phyloP scores from a whole-genome alignment of 2,329 filamentous ascomycete genomes.

The Alternaria viburni region DNA sequence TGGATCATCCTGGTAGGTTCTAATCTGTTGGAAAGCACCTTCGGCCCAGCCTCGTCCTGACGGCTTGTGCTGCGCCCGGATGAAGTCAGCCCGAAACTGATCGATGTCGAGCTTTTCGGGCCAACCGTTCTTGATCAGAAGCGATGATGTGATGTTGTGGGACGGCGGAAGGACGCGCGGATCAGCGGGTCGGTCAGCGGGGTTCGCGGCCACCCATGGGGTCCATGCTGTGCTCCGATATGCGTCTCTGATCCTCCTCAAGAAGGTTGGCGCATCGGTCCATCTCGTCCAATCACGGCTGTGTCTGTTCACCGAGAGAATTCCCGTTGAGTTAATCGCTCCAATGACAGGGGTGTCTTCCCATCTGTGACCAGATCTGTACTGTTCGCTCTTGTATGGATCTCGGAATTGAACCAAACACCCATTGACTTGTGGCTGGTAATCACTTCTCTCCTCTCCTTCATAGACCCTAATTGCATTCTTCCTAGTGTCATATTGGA shows the following conservation, averaged over 20 bases:
- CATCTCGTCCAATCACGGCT: neutral
- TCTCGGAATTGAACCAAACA: neutral
- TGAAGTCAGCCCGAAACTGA: constrained; percentile 20
- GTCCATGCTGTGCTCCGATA: constrained; percentile 11
- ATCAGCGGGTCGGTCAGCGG: neutral
- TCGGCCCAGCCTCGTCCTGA: constrained; percentile 6
- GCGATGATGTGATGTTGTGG: neutral
- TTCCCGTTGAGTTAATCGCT: neutral
- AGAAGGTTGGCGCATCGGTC: constrained; percentile 13
- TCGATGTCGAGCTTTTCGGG: constrained; percentile 5
- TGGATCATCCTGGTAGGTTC: neutral
- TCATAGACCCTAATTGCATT: constrained; percentile 18
- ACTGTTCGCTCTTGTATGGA: neutral
- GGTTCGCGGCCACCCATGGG: constrained; percentile 22
- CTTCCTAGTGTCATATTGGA: constrained; percentile 18
- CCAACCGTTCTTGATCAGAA: constrained; percentile 18
- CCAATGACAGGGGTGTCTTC: neutral
- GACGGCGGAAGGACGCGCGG: constrained; percentile 5
- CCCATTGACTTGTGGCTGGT: neutral
- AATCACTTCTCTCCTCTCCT: constrained; percentile 4
- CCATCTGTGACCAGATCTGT: neutral
- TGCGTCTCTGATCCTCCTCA: constrained; percentile 12
- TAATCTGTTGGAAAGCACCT: neutral
- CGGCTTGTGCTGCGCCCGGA: constrained; percentile 12
- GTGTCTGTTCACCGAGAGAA: neutral